Evolutionary conservation across 2,329 filamentous ascomycete species (phyloP), one percentile per base, ranked within the genome.

Genomic region (Talaromyces sp.): DNA sequence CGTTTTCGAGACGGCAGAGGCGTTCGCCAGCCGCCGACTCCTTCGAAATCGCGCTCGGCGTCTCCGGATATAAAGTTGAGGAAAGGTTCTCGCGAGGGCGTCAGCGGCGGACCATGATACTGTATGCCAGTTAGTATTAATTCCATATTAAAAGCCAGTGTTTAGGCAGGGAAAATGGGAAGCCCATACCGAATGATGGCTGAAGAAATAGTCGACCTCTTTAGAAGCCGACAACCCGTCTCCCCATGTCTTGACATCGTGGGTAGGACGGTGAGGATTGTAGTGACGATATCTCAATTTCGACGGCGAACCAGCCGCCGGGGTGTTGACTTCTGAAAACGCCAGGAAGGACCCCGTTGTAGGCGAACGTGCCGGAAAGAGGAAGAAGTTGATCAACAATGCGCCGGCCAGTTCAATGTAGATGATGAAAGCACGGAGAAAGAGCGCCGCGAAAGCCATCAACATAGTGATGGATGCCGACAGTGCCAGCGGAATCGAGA

Each of bases 391-490:
- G 15, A 42, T 81, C 1, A 88, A 69, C 3, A 88, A 77, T 8
- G 84, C 84, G 22, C 85, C 72, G 51, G 79, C 82, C 57, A 90
- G 78, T 68, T 89, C 86, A 63, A 88, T 74, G 69, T 89, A 89
- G 60, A 89, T 82, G 57, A 88, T 70, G 53, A 83, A 76, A 27
- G 87, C 82, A 27, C 87, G 82, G 64, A 88, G 74, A 68, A 85
- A 80, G 55, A 90, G 81, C 39, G 88, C 78, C 42, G 82, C 78
- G 65, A 88, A 84, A 44, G 88, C 85, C 55, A 89, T 66, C 4
- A 80, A 81, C 59, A 87, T 86, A 33, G 88, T 90, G 65, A 89
- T 75, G 64, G 81, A 82, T 58, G 88, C 88, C 59, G 86, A 82
- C 56, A 89, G 70, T 66, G 85, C 81, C 58, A 90, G 80, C 9